Evolutionary conservation across 2,329 filamentous ascomycete species (phyloP).

Genomic region (Neocucurbitaria cava): DNA sequence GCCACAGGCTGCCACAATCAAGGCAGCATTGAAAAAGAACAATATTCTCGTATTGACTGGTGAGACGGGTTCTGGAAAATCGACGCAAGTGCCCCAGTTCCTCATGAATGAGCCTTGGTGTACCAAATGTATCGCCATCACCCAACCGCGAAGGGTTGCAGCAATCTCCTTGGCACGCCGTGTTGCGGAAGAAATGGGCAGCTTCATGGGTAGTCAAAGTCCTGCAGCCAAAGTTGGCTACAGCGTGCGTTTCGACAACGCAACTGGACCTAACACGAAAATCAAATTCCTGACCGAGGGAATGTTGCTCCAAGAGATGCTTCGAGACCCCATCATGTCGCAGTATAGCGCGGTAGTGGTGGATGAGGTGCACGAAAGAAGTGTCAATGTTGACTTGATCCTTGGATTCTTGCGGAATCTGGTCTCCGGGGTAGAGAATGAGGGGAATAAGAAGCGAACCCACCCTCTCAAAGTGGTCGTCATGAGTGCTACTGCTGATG

Average conservation of each 20-base stretch:
- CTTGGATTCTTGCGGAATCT: constrained; percentile 87
- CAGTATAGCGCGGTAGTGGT: constrained; percentile 91
- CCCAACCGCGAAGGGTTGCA: constrained; percentile 90
- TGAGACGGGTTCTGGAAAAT: constrained; percentile 96
- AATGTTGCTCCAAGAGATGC: constrained; percentile 92
- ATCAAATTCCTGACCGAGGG: constrained; percentile 97
- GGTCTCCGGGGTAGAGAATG: constrained; percentile 66
- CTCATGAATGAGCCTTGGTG: constrained; percentile 83
- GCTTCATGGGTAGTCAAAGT: constrained; percentile 64
- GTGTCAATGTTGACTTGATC: constrained; percentile 90
- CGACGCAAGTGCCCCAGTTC: constrained; percentile 94
- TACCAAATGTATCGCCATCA: constrained; percentile 80
- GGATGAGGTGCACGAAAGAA: constrained; percentile 96
- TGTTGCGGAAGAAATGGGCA: constrained; percentile 83
- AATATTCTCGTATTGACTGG: constrained; percentile 86
- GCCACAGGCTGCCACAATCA: constrained; percentile 74
- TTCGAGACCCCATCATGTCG: constrained; percentile 80
- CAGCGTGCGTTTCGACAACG: constrained; percentile 91
- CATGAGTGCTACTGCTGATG: constrained; percentile 96
- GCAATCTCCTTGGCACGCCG: constrained; percentile 89
- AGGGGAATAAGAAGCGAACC: constrained; percentile 68
- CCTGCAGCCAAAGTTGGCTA: constrained; percentile 79
- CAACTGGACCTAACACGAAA: constrained; percentile 77
- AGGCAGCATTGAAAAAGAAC: constrained; percentile 64
- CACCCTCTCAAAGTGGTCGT: constrained; percentile 82